Base-by-base conservation (phyloP, 345 rosid genomes). In the Excoecaria agallocha region DNA sequence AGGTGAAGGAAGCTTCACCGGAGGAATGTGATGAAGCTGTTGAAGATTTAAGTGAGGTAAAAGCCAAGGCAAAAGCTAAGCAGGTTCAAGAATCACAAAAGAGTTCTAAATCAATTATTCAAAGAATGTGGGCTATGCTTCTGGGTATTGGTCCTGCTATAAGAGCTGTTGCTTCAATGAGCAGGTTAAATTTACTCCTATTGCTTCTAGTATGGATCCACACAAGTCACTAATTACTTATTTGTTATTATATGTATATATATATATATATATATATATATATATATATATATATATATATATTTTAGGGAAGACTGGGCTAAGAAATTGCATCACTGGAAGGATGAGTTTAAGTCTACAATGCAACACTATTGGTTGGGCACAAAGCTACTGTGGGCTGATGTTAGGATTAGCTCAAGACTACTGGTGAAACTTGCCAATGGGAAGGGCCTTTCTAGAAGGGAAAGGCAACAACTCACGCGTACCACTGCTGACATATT, bases 291-390 rank as follows among this genome's bases (percentile, higher is more conserved):
- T n/a, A n/a, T n/a, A n/a, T n/a, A n/a, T n/a, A n/a, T n/a, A n/a
- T n/a, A n/a, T n/a, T n/a, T n/a, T n/a, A 94, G 98, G 86, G 95
- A 87, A 84, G 98, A 94, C 79, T 94, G 98, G 98, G 92, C 96
- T n/a, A 86, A 85, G 79, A 92, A 90, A 85, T 81, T 94, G 70
- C 77, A 6, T 11, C 95, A 94, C 54, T 92, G 95, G 98, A 94
- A 88, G 85, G 92, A 92, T 66, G 97, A 92, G 78, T 90, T 94
- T 75, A 87, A 86, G 70, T 94, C 98, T 70, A 90, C 93, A 2
- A 5, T 94, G 88, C 94, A 92, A 73, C 97, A 92, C 80, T 94
- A 94, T 82, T 92, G 97, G 97, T 76, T 94, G 75, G 98, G 97
- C 20, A 89, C 93, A 51, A 94, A 94, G 82, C 78, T 94, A 75